Evolutionary conservation across 2,329 filamentous ascomycete species (phyloP), one percentile per base, ranked within the genome.

Genomic region (Cladosporium oxysporum): DNA sequence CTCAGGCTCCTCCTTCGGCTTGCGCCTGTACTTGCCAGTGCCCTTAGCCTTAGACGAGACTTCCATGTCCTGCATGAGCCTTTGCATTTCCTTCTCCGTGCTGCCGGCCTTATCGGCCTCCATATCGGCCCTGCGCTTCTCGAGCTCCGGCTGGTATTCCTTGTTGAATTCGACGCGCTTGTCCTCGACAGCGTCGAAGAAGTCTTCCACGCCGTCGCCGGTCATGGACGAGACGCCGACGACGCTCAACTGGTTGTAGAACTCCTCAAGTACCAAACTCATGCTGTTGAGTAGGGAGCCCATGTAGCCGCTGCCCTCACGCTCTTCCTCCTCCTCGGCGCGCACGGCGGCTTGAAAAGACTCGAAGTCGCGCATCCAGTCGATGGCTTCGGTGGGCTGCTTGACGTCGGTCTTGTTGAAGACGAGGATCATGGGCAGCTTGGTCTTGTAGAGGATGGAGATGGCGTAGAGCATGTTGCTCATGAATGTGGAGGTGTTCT

Each of bases 361-460:
- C 71, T 99, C 95, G 74, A 97, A 99, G 78, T 99, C 94, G 6
- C 93, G 96, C 95, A 99, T 99, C 95, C 96, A 99, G 76, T 98
- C 93, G 80, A 94, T 95, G 1, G 93, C 95, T 29, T 87, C 86
- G 0, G 93, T 92, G 76, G 97, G 92, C 74, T 96, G 91, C 77
- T 96, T 92, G 50, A 96, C 92, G 74, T 99, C 95, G 0, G 93
- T 97, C 83, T 99, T 99, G 84, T 99, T 99, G 84, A 99, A 98
- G 12, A 99, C 95, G 8, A 99, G 82, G 63, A 99, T 96, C 95
- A 99, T 99, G 28, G 95, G 95, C 0, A 99, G 84, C 77, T 96
- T 97, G 1, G 94, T 98, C 83, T 98, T 98, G 86, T 99, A 99
- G 18, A 99, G 86, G 70, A 99, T 99, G 67, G 91, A 96, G 84